Base-by-base conservation (phyloP, 768 basidiomycete genomes). In the Trametes cubensis region DNA sequence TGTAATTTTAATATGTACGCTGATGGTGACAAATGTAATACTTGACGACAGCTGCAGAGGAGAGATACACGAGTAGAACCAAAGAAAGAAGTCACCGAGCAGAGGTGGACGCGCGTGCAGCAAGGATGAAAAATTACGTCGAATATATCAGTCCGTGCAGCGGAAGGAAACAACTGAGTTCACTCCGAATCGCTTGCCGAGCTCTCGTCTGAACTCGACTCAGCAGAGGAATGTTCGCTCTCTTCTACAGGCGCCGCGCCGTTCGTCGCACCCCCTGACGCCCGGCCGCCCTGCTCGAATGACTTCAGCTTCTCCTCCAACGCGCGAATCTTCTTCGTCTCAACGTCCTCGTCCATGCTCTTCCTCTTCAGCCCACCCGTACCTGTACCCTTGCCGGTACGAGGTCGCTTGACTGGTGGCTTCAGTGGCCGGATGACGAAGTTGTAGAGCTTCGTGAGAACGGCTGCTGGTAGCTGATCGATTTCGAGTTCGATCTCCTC, bases 401-500 rank as follows among this genome's bases (percentile, higher is more conserved):
- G 85, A 62, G 86, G 85, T 20, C 83, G 83, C 44, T 86, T 81
- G 10, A 87, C 82, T 49, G 70, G 64, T 46, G 87, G 84, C 30
- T 86, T 85, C 62, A 87, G 73, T 0, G 92, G 92, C 11, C 90
- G 87, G 60, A 96, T 81, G 66, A 98, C 96, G 71, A 92, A 94
- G 76, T 96, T 95, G 80, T 98, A 99, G 28, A 99, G 83, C 76
- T 94, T 93, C 55, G 90, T 90, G 55, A 98, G 85, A 47, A 97
- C 95, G 30, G 83, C 75, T 7, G 91, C 81, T 51, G 97, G 95
- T 34, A 99, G 80, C 42, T 86, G 79, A 71, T 98, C 97, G 71
- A 99, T 98, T 76, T 99, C 97, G 45, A 99, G 85, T 75, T 99
- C 97, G 70, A 99, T 98, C 79, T 99, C 97, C 75, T 98, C 94